phyloP scores from a whole-genome alignment of 768 basidiomycete species.

The Suillus alpinus region DNA sequence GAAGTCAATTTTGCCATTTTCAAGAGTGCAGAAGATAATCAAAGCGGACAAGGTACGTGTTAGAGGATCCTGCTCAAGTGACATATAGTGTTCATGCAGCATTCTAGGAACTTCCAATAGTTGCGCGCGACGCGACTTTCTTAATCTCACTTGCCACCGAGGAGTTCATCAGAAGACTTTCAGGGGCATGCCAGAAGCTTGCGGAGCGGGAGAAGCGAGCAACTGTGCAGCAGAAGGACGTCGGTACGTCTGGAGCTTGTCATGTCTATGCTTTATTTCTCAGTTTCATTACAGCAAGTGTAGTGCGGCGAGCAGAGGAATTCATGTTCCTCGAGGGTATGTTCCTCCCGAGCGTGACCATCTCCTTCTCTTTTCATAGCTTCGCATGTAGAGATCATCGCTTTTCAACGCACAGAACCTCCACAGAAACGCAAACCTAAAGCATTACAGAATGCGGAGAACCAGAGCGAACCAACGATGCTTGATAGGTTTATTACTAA shows the following conservation, averaged over 20 bases:
- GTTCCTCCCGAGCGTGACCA: constrained; percentile 5
- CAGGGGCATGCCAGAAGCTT: constrained; percentile 65
- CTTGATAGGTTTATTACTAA: constrained; percentile 49
- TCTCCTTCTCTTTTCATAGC: not conserved
- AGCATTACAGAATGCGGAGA: constrained; percentile 18
- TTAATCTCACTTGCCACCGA: constrained; percentile 83
- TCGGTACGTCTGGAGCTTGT: constrained; percentile 49
- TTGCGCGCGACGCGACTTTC: constrained; percentile 76
- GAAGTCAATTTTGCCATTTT: constrained; percentile 71
- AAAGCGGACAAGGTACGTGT: constrained; percentile 76
- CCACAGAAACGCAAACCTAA: constrained; percentile 44
- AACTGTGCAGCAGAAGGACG: constrained; percentile 76
- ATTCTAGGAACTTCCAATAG: constrained; percentile 67
- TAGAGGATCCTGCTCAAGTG: constrained; percentile 67
- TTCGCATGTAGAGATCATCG: constrained; percentile 50
- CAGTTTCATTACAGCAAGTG: constrained; percentile 42
- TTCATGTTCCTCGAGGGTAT: constrained; percentile 77
- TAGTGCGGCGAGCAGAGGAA: constrained; percentile 67
- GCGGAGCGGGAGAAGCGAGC: constrained; percentile 70
- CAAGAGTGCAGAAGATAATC: constrained; percentile 79
- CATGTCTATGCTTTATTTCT: not conserved
- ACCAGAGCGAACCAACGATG: constrained; percentile 34
- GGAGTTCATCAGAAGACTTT: constrained; percentile 78
- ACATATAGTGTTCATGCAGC: constrained; percentile 57
- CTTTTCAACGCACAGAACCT: constrained; percentile 45